Evolutionary conservation across 2,329 filamentous ascomycete genomes (phyloP).

Genomic region (Talaromyces pinophilus): DNA sequence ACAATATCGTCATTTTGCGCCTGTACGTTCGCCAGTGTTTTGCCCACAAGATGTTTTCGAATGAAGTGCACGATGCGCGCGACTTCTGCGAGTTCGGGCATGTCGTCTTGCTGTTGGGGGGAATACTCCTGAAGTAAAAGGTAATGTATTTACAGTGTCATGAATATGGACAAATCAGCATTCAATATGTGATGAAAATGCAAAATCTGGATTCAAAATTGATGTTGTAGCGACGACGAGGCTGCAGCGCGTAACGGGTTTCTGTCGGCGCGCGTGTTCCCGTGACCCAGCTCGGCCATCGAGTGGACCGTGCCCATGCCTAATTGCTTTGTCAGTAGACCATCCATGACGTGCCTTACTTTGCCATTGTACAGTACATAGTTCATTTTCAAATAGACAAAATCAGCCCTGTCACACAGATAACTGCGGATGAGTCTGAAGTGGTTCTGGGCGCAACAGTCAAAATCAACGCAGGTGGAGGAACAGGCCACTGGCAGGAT

Average conservation of each 20-base stretch:
- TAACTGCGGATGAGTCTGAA: conserved; percentile 37
- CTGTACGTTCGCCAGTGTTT: conserved; percentile 68
- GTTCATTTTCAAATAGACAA: not conserved
- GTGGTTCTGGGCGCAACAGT: conserved; percentile 41
- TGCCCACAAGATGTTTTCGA: conserved; percentile 78
- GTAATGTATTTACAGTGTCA: not conserved
- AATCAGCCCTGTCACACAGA: not conserved
- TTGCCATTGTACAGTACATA: not conserved
- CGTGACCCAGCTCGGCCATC: conserved; percentile 13
- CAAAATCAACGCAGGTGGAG: conserved; percentile 29
- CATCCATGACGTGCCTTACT: conserved; percentile 10
- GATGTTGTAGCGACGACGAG: not conserved
- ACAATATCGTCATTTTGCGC: conserved; percentile 80
- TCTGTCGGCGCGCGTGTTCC: conserved; percentile 14
- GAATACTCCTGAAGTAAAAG: no score
- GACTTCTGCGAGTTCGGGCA: conserved; percentile 62
- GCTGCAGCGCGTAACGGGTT: conserved; percentile 16
- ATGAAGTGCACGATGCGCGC: conserved; percentile 85
- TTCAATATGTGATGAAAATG: not conserved
- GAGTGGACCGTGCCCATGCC: conserved; percentile 13
- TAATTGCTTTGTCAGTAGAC: conserved; percentile 2
- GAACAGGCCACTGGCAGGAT: conserved; percentile 36
- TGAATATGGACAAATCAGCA: not conserved
- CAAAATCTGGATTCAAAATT: no score
- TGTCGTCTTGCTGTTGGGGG: conserved; percentile 25